Evolutionary conservation across 1,284 basidiomycete genomes (phyloP).

Genomic region (Boletus smithii): DNA sequence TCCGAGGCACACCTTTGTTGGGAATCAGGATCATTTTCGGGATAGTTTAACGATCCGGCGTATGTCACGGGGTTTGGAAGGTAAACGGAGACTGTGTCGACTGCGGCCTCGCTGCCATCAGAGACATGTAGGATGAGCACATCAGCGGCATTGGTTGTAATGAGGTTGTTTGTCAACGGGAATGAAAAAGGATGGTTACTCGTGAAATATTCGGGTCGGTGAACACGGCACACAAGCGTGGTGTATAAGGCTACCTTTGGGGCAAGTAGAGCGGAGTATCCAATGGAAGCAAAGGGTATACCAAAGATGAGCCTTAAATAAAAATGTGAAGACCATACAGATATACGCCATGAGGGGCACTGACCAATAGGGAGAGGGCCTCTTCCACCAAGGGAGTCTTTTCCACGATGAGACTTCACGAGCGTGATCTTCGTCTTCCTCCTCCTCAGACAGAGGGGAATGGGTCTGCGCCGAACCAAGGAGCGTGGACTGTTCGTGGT

Average conservation of each 20-base stretch:
- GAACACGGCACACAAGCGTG: conserved; percentile 49
- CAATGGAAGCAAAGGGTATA: conserved; percentile 52
- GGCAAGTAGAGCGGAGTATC: conserved; percentile 53
- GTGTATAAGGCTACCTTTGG: conserved; percentile 67
- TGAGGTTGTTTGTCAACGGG: background rate
- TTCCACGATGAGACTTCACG: conserved; percentile 30
- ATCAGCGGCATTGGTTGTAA: background rate
- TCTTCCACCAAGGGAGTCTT: conserved; percentile 62
- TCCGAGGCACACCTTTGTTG: conserved; percentile 59
- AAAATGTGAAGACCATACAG: background rate
- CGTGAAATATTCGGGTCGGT: conserved; percentile 48
- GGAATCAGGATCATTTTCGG: conserved; percentile 1
- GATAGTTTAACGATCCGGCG: background rate
- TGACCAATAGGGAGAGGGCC: conserved; percentile 67
- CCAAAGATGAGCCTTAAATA: conserved; percentile 52
- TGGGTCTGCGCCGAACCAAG: conserved; percentile 26
- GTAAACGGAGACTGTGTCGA: background rate
- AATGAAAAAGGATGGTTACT: conserved; percentile 3
- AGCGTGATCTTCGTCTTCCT: conserved; percentile 27
- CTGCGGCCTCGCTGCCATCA: background rate
- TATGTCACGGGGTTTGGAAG: conserved; percentile 6
- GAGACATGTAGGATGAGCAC: background rate
- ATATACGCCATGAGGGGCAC: conserved; percentile 21
- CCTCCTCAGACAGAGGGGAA: conserved; percentile 14
- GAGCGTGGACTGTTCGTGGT: conserved; percentile 38